These are phyloP conservation scores for Dillenia turbinata DNA, from an alignment of 164 flowering plant species.

Conservation along the genomic window DNA sequence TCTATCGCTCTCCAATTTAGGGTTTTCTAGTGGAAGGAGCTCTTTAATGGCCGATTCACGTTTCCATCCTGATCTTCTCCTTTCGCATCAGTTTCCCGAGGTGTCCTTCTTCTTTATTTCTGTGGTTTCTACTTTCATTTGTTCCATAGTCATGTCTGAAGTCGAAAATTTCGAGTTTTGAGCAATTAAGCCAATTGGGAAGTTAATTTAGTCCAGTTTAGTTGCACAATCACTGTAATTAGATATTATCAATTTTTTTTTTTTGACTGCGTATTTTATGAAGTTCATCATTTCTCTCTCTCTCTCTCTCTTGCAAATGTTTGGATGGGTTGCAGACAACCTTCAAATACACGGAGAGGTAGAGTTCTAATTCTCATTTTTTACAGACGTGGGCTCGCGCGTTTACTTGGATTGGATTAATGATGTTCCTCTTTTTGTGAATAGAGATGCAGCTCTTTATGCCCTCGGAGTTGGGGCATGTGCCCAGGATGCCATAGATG, in stretches of 20 bases:
- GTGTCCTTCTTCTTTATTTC: conserved; percentile 20
- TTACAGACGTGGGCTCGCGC: background rate
- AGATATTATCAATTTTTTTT: too few relatives aligned
- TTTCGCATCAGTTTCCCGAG: conserved; percentile 60
- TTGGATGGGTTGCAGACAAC: conserved; percentile 30
- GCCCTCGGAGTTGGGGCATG: conserved; percentile 96
- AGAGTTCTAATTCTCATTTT: background rate
- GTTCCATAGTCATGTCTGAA: too few relatives aligned
- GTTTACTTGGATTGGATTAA: background rate
- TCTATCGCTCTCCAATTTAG: background rate
- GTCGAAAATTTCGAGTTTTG: too few relatives aligned
- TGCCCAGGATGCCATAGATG: conserved; percentile 60
- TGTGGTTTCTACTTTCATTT: background rate
- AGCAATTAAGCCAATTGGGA: too few relatives aligned
- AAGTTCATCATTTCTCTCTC: too few relatives aligned
- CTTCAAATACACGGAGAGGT: conserved; percentile 64
- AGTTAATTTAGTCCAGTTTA: too few relatives aligned
- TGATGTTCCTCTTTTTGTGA: conserved; percentile 1
- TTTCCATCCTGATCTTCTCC: conserved; percentile 34
- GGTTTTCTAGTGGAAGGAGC: too few relatives aligned
- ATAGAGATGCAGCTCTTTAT: conserved; percentile 81
- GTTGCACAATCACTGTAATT: too few relatives aligned
- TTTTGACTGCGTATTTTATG: too few relatives aligned
- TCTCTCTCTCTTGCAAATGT: conserved; percentile 4
- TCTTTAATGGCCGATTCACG: conserved; percentile 12